Evolutionary conservation across 2,329 filamentous ascomycete species (phyloP).

Genomic region (Orbilia javanica): DNA sequence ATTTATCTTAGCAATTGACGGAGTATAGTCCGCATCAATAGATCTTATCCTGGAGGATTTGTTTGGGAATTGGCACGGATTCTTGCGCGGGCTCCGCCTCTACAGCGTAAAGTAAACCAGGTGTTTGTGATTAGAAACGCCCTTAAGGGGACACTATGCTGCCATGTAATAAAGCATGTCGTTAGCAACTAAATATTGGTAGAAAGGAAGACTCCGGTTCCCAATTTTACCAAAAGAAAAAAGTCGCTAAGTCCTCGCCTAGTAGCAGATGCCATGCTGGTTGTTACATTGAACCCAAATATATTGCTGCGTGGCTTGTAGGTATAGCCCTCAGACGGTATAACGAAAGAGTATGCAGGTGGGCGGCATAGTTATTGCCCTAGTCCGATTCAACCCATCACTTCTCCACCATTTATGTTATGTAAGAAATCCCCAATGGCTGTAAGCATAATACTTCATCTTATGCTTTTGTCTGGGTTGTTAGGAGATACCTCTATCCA

Average conservation of each 20-base stretch:
- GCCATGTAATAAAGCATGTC: no score
- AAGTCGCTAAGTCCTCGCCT: neutral
- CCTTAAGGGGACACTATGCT: neutral
- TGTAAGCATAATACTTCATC: constrained; percentile 15
- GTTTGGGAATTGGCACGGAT: constrained; percentile 2
- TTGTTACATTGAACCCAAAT: neutral
- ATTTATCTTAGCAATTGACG: neutral
- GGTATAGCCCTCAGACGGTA: constrained; percentile 1
- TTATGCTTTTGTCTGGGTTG: neutral
- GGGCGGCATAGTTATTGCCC: neutral
- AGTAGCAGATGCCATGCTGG: neutral
- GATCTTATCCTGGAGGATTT: neutral
- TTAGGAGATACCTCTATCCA: neutral
- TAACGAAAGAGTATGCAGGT: neutral
- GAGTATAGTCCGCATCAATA: neutral
- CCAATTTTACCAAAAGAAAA: neutral
- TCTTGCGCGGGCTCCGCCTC: constrained; percentile 23
- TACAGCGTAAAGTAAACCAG: neutral
- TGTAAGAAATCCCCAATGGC: neutral
- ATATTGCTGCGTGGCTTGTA: constrained; percentile 3
- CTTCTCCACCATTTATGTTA: neutral
- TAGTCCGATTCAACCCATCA: neutral
- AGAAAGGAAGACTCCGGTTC: neutral
- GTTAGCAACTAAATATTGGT: neutral
- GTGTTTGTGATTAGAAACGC: neutral